Base-by-base conservation (phyloP, 352 stramenopile species). In the Phytophthora pinifolia region DNA sequence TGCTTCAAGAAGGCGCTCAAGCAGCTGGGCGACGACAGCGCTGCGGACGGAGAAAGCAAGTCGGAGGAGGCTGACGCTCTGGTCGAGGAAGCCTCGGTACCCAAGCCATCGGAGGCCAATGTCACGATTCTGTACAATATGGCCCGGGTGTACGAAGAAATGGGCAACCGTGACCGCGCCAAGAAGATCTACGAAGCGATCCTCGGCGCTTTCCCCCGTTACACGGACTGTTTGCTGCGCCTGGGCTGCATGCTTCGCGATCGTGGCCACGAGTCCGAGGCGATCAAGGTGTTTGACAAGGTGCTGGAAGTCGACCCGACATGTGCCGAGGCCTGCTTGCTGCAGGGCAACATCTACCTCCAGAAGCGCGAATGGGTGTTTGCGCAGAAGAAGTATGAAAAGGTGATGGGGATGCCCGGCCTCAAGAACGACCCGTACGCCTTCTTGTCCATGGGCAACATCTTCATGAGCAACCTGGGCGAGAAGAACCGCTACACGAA, bases 381-480 rank as follows among this genome's bases (percentile, higher is more conserved):
- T 38, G 96, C 96, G 22, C 86, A 96, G 51, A 97, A 97, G 69
- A 94, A 97, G 37, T 97, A 92, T 49, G 89, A 97, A 64, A 84
- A 82, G 27, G 86, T 96, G 14, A 98, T 98, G 77, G 88, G 92
- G 27, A 97, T 98, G 67, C 88, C 94, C n/a, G 95, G 94, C 55
- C 67, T 97, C 30, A 96, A 96, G 54, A 97, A 98, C 48, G 94
- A 98, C 65, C 87, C 94, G 20, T 99, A 99, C 74, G 93, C 96
- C 9, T 96, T 98, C 70, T 73, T 99, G 15, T 97, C 91, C 18
- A 91, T 99, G 74, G 96, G 95, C 39, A 99, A 98, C 54, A 98
- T 99, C 54, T 99, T 98, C 67, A 98, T 99, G 85, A 97, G 89
- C 66, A 99, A 98, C 67, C 74, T 98, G 7, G 90, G 96, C 27